Evolutionary conservation across 202 grass and related monocot genomes (phyloP).

Genomic region (Schoenoplectus tabernaemontani): DNA sequence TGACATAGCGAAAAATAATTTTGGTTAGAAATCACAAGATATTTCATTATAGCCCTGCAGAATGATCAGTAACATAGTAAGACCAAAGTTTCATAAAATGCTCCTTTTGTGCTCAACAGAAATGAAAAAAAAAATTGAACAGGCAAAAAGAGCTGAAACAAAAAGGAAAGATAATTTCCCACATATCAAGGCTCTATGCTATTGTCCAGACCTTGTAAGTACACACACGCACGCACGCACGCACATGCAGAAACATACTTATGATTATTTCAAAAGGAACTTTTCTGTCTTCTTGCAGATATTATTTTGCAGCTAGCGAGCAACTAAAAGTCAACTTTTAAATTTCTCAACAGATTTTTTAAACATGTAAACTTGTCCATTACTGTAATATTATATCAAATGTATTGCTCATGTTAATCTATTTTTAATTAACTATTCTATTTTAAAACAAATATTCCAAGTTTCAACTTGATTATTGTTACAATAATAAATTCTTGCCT

Average conservation of each 20-base stretch:
- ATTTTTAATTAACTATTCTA: not conserved
- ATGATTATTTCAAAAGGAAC: not conserved
- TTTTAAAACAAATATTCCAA: not conserved
- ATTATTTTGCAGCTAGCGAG: not conserved
- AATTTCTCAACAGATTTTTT: not conserved
- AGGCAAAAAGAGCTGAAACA: not conserved
- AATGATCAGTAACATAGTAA: not conserved
- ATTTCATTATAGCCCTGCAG: not conserved
- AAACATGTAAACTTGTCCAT: not conserved
- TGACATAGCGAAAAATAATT: conserved; percentile 15
- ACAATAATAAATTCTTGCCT: not conserved
- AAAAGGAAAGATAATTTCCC: not conserved
- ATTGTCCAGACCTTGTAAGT: not conserved
- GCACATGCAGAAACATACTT: not conserved
- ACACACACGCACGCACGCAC: not conserved
- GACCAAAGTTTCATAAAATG: not conserved
- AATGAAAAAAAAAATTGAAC: not conserved
- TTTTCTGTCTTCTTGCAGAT: not conserved
- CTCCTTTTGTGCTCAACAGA: not conserved
- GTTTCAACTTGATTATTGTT: not conserved
- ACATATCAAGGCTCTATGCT: not conserved
- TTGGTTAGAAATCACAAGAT: not conserved
- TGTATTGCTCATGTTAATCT: not conserved
- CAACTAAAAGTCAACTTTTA: not conserved
- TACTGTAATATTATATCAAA: not conserved